Evolutionary conservation across 2,329 filamentous ascomycete species (phyloP).

Genomic region (Capronia epimyces): DNA sequence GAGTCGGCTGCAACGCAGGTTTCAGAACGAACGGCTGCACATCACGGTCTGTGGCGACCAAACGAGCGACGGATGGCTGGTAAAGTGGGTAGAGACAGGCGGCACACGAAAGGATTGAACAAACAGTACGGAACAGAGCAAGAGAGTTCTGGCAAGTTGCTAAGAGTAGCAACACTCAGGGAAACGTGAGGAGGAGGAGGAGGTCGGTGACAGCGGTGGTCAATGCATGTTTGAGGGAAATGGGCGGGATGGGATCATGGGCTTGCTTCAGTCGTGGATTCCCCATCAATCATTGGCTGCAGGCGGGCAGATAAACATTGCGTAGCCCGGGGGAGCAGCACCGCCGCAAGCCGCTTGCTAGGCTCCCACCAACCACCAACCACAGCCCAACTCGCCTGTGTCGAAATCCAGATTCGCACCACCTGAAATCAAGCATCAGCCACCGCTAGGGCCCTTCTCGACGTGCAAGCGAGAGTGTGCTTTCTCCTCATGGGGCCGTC

Average conservation of each 20-base stretch:
- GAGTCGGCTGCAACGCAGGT: background rate
- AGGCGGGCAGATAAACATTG: background rate
- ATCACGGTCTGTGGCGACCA: background rate
- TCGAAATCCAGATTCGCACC: conserved; percentile 1
- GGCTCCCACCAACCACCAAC: background rate
- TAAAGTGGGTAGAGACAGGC: background rate
- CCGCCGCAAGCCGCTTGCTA: conserved; percentile 1
- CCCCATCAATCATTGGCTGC: background rate
- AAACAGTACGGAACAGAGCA: background rate
- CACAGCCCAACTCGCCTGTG: background rate
- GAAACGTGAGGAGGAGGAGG: background rate
- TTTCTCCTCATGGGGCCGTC: background rate
- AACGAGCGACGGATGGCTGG: background rate
- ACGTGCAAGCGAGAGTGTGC: background rate
- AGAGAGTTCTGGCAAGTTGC: background rate
- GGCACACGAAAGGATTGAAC: background rate
- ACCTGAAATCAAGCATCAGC: conserved; percentile 7
- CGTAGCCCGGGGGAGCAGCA: background rate
- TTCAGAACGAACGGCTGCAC: conserved; percentile 2
- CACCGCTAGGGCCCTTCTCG: conserved; percentile 2
- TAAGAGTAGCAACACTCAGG: background rate
- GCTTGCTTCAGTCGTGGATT: too few species aligned
- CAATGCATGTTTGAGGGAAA: background rate
- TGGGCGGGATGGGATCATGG: background rate
- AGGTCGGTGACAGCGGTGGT: background rate